Evolutionary conservation across 2,329 filamentous ascomycete species (phyloP).

Genomic region (Colletotrichum kahawae): DNA sequence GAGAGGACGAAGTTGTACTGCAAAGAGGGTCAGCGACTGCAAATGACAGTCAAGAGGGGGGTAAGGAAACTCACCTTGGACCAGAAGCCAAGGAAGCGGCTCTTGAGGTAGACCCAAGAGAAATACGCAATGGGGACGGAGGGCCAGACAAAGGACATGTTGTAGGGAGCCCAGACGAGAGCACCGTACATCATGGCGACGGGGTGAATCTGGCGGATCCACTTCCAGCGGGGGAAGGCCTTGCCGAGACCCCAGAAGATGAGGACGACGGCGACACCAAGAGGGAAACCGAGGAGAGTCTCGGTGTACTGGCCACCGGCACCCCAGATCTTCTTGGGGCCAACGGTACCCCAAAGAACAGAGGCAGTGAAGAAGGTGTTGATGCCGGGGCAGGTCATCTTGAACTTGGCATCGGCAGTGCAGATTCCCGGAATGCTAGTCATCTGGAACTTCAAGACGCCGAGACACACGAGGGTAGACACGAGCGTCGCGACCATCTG

Average conservation of each 20-base stretch:
- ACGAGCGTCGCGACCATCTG: conserved; percentile 62
- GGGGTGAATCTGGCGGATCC: conserved; percentile 45
- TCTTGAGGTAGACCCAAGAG: conserved; percentile 53
- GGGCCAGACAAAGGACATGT: conserved; percentile 53
- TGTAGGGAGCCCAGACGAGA: conserved; percentile 49
- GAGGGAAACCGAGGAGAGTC: conserved; percentile 42
- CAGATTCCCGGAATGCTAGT: conserved; percentile 40
- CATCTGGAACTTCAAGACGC: conserved; percentile 52
- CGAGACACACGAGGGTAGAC: conserved; percentile 55
- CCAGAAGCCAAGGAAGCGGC: conserved; percentile 52
- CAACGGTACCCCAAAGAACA: conserved; percentile 46
- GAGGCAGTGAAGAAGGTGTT: conserved; percentile 47
- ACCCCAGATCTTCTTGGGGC: conserved; percentile 42
- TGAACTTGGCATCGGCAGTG: conserved; percentile 37
- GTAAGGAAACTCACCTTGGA: conserved; percentile 42
- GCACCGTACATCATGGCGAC: conserved; percentile 46
- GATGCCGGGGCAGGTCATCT: conserved; percentile 41
- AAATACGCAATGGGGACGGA: conserved; percentile 51
- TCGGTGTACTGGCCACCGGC: conserved; percentile 38
- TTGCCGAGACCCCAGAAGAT: conserved; percentile 40
- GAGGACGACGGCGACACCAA: conserved; percentile 40
- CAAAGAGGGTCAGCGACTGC: conserved; percentile 20
- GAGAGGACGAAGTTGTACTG: conserved; percentile 54
- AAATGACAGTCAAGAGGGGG: accelerated
- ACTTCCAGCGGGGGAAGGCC: conserved; percentile 32